Evolutionary conservation across 208 protist genomes (phyloP), one percentile per base, ranked within the genome.

Genomic region (Crithidia expoeki): DNA sequence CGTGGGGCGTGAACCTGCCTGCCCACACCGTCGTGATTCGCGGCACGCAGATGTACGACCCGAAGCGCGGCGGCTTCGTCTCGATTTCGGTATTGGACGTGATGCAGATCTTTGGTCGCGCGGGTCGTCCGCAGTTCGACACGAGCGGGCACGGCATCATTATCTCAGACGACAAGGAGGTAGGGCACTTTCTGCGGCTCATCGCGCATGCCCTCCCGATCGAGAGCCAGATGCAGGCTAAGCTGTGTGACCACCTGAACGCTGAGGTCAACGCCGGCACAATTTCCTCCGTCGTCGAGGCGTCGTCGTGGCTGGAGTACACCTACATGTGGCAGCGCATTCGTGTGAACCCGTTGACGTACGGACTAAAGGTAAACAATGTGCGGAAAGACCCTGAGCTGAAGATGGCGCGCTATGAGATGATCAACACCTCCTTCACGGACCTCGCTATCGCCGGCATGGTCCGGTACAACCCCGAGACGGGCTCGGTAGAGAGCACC

Each of bases 1-100:
- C 99, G 32, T 99, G 99, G 98, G 99, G 99, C 80, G 99, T 99
- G 25, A 99, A 99, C 84, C 74, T 99, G 28, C 99, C 99, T 10
- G 98, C 98, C 3, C 98, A 99, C 80, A 98, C 97, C 9, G 98
- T 99, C 32, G 89, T 99, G 40, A 99, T 99, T 84, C 98, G 99
- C 67, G 99, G 96, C 42, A 98, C 96, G 28, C 81, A 98, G 66
- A 74, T 98, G 56, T 98, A 98, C 79, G 94, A 98, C 79, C 82
- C 97, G 44, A 97, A 98, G 79, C 87, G 93, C 55, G 96, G 98
- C 80, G 85, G 86, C 30, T 95, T 98, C 50, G 94, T 98, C 2
- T 98, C 99, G 50, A 90, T 99, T 36, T 98, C 97, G 49, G 97
- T 99, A n/a, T 85, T 99, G 12, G 98, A 99, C 79, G 97, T 99